These are phyloP conservation scores for Psilocybe tampanensis DNA, from an alignment of 768 basidiomycete species.

Conservation along the genomic window DNA sequence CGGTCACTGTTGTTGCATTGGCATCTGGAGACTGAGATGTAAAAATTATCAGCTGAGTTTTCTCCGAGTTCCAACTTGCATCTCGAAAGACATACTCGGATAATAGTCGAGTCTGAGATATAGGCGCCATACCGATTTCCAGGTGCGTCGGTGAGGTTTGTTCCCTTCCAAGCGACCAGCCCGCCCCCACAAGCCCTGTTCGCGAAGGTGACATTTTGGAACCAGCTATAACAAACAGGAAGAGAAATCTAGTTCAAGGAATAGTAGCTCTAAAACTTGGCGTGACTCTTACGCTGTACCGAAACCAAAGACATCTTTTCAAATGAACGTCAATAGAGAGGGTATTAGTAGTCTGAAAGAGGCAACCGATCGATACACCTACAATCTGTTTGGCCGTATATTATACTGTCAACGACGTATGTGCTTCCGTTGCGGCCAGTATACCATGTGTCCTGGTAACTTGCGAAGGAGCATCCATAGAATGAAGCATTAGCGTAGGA, in stretches of 20 bases:
- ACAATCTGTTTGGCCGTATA: conserved; percentile 71
- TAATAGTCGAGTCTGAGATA: conserved; percentile 55
- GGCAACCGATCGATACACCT: too few species aligned
- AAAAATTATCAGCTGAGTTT: not conserved
- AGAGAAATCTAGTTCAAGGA: not conserved
- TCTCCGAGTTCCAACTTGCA: not conserved
- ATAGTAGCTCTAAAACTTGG: not conserved
- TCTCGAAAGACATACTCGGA: conserved; percentile 41
- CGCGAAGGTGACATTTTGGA: conserved; percentile 59
- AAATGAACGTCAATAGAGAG: not conserved
- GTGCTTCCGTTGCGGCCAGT: conserved; percentile 60
- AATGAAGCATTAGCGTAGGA: conserved; percentile 71
- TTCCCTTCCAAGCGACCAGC: conserved; percentile 66
- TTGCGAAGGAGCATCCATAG: conserved; percentile 62
- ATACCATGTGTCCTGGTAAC: conserved; percentile 70
- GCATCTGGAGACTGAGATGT: conserved; percentile 56
- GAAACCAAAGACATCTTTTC: conserved; percentile 58
- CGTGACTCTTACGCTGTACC: conserved; percentile 64
- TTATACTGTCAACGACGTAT: conserved; percentile 61
- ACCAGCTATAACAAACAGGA: conserved; percentile 45
- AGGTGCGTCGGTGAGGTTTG: conserved; percentile 51
- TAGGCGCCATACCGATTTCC: conserved; percentile 58
- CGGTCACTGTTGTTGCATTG: conserved; percentile 47
- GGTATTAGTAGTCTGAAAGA: not conserved
- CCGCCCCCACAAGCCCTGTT: conserved; percentile 69